Evolutionary conservation across 2,329 filamentous ascomycete genomes (phyloP).

Genomic region (Beauveria bassiana): DNA sequence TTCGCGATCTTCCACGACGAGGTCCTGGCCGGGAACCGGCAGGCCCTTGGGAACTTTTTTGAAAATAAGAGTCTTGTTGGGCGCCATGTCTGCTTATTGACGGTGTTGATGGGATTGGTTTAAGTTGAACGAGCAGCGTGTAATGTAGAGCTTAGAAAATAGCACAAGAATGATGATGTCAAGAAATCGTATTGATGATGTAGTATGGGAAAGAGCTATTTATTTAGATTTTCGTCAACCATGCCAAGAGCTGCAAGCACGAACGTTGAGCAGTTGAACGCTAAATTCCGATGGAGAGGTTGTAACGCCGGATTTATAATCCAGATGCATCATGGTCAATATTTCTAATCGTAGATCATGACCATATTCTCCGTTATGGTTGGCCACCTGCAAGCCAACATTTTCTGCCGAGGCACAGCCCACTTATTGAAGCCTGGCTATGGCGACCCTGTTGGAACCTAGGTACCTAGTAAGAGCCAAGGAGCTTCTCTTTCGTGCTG

Average conservation of each 20-base stretch:
- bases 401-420: background rate
- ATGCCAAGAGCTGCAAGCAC: background rate
- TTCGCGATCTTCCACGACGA: conserved; percentile 56
- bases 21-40: conserved; percentile 63
- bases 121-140: no score
- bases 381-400: no score
- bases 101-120: background rate
- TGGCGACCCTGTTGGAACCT: background rate
- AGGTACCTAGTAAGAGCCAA: background rate
- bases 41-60: conserved; percentile 58
- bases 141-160: background rate
- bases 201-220: background rate
- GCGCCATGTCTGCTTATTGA: conserved; percentile 22
- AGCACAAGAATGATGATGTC: background rate
- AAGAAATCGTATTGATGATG: background rate
- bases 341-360: background rate
- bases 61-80: conserved; percentile 71
- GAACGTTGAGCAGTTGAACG: background rate
- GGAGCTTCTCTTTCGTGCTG: background rate
- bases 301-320: background rate
- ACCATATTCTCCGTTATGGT: background rate
- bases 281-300: background rate
- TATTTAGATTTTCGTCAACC: background rate
- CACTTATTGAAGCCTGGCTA: background rate
- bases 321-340: background rate